Evolutionary conservation across 2,329 filamentous ascomycete genomes (phyloP), one percentile per base, ranked within the genome.

Genomic region (Helotiales sp.): DNA sequence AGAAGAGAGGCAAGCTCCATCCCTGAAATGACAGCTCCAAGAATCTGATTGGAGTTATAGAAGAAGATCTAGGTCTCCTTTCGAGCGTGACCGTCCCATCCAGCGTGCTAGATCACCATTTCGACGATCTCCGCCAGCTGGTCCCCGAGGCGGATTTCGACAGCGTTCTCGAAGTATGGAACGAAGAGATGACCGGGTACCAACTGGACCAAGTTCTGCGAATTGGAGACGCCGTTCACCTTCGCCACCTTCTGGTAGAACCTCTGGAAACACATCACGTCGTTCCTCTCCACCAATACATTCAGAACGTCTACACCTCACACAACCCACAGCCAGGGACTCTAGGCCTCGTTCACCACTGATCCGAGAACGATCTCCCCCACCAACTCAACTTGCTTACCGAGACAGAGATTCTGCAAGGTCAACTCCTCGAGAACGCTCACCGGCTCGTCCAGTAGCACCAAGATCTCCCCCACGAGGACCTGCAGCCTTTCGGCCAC

Each of bases 261-360:
- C 83, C 45, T 89, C 88, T 8, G 83, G 79, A 22, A 87, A 84
- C 22, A 87, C 85, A 32, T 90, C 88, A 24, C 84, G 87, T 65
- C 82, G 86, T 58, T 89, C 88, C 8, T 90, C 88, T 6, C 88
- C 88, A 17, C 85, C 81, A 28, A 78, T 85, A 15, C 85, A 87
- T 72, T 82, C 83, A 17, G 88, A 87, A 70, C 82, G 85, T 71
- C 75, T 81, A 59, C 81, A 79, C 57, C 73, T 82, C 20, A 75
- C 80, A 45, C 71, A 80, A 68, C 73, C 77, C 20, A 70, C 77
- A 64, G 71, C 75, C 28, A 79, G 75, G 30, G 74, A 76, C 43
- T 43, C 67, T 17, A 71, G 74, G 70, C 68, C 69, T 49, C 73
- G 73, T 6, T 76, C 76, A 7, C 75, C 73, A 54, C 65, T 70